phyloP scores from a whole-genome alignment of 768 basidiomycete species.

The Leccinum aurantiacum region DNA sequence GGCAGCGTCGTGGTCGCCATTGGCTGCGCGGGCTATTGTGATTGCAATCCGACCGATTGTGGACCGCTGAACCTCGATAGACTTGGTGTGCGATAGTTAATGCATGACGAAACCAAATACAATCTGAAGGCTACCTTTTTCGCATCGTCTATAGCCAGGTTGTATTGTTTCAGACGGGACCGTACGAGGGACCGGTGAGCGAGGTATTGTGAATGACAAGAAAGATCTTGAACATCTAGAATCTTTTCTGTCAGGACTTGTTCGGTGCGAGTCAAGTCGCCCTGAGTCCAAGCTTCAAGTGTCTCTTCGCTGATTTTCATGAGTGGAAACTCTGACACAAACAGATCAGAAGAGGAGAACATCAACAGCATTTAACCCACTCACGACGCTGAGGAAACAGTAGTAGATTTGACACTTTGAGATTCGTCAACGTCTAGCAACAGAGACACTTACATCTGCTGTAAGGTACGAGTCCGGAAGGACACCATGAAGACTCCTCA shows the following conservation, averaged over 20 bases:
- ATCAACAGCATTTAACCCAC: too few relatives aligned
- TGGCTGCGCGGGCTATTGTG: not conserved
- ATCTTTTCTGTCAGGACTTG: not conserved
- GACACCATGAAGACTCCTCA: too few relatives aligned
- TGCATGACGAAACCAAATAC: too few relatives aligned
- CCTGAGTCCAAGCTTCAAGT: conserved; percentile 1
- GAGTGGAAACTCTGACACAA: not conserved
- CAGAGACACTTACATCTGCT: too few relatives aligned
- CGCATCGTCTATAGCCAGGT: conserved; percentile 4
- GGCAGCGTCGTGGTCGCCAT: conserved; percentile 5
- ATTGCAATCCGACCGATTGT: conserved; percentile 10
- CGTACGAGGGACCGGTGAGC: conserved; percentile 1
- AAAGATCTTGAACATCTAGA: too few relatives aligned
- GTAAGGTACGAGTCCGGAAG: too few relatives aligned
- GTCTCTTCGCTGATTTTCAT: not conserved
- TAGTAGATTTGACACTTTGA: too few relatives aligned
- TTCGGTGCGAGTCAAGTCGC: not conserved
- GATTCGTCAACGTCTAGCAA: too few relatives aligned
- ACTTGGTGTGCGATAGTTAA: not conserved
- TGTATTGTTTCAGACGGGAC: not conserved
- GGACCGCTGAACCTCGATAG: conserved; percentile 7
- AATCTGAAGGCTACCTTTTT: not conserved
- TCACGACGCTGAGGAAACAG: too few relatives aligned
- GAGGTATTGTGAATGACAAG: not conserved
- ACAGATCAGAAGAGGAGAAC: not conserved